Base-by-base conservation (phyloP, 768 basidiomycete species). In the Mycena metata region DNA sequence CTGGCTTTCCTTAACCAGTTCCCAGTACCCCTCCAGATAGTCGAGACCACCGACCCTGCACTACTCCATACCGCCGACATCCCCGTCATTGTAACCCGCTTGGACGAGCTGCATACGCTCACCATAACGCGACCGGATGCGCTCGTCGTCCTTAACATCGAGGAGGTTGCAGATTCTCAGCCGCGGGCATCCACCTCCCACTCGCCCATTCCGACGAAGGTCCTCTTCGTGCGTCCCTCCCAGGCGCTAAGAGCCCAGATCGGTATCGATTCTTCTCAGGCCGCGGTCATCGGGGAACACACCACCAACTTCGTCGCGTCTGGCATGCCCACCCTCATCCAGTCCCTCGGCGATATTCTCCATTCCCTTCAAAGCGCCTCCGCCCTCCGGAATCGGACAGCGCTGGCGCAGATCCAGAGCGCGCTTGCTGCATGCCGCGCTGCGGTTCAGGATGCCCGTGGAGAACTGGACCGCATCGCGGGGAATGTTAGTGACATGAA, bases 261-360 rank as follows among this genome's bases (percentile, higher is more conserved):
- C 36, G 70, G 80, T 26, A 78, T 94, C 39, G 84, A 81, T 67
- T 71, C 81, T 11, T 78, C 86, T 47, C 81, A 86, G 0, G 77
- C 77, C 5, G 87, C 87, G 1, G 83, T 86, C 36, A 83, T 94
- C 16, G 89, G 92, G 67, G 82, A 80, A 65, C 94, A 89, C 76
- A 91, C 92, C 73, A 84, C 88, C 67, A 84, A 88, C 11, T 89
- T 86, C 64, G 74, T 86, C 24, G 85, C 81, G 9, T 94, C 92
- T 21, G 81, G 83, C n/a, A 76, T 93, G 30, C 85, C 90, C 10
- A 73, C 79, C 24, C 69, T 92, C 39, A 82, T 83, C 4, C 65
- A 78, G 5, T 73, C 83, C 3, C 76, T 92, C 42, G 76, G 77
- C 43, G 39, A 57, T 0, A 72, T 71, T 36, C 61, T 82, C 10